Evolutionary conservation across 2,329 filamentous ascomycete species (phyloP), one percentile per base, ranked within the genome.

Genomic region (Cladobotryum protrusum): DNA sequence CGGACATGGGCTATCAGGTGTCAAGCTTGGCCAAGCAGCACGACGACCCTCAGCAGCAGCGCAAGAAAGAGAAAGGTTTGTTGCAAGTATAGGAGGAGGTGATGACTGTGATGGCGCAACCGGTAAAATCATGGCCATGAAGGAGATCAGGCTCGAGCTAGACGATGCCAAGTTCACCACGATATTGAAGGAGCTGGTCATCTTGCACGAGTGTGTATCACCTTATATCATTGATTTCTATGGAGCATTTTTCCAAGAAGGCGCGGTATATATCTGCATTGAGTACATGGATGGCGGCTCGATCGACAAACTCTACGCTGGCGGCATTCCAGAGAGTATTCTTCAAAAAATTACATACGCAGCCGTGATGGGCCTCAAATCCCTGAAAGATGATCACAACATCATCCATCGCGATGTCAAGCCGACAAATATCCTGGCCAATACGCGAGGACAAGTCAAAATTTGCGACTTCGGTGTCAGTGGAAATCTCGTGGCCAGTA

Each of bases 391-490:
- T 55, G 90, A 96, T 54, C 93, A 99, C 74, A 97, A 96, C 70
- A 99, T 99, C 69, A 99, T 99, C 57, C 93, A 99, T 66, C 86
- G 93, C 56, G 93, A 99, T 64, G 93, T 99, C 56, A 99, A 99
- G 68, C 93, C 93, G 2, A 99, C 93, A n/a, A 99, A 99, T 62
- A 96, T 99, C 52, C 77, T 99, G 1, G 83, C 89, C 67, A 99
- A 97, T 68, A 87, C 85, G 2, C 79, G 79, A 39, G 93, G 93
- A 1, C 90, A 96, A 63, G 79, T 97, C 74, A 99, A 99, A 72
- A 96, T 99, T 51, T 99, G 93, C 69, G 93, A 99, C 69, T 99
- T 99, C 67, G 93, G 93, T 50, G 93, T 99, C 49, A 95, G 88
- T 58, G 93, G 93, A 47, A 99, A 99, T 61, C 73, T 99, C 19